phyloP scores from a whole-genome alignment of 192 early-diverging fungal genomes.

The Coemansia sp. region DNA sequence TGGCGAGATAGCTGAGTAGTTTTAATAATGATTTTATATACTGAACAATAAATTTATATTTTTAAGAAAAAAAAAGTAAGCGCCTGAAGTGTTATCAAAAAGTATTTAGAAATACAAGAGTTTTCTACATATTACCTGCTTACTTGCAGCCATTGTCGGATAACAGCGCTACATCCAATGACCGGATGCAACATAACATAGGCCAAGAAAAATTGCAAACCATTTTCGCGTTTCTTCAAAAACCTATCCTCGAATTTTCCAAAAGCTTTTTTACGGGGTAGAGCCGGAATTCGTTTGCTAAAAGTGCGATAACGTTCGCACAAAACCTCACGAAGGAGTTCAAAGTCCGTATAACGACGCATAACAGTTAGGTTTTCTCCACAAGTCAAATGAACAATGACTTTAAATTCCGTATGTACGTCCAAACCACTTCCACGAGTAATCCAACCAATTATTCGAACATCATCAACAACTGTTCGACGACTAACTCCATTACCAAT shows the following conservation, averaged over 20 bases:
- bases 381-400: conserved; percentile 30
- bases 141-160: conserved; percentile 35
- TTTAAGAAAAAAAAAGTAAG: neutral
- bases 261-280: conserved; percentile 50
- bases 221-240: conserved; percentile 50
- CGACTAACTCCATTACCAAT: neutral
- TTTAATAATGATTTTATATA: too few species aligned
- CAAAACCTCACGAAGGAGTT: conserved; percentile 35
- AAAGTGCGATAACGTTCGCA: conserved; percentile 37
- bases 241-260: conserved; percentile 55
- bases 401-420: conserved; percentile 52
- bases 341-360: conserved; percentile 55
- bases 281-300: conserved; percentile 40
- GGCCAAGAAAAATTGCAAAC: conserved; percentile 53
- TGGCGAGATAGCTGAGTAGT: too few species aligned
- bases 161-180: conserved; percentile 50
- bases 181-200: conserved; percentile 56
- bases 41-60: neutral
- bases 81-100: neutral
- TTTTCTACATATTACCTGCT: conserved; percentile 1
- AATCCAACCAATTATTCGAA: conserved; percentile 51
- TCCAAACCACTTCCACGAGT: conserved; percentile 46
- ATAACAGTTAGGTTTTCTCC: conserved; percentile 45
- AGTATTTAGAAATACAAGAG: conserved; percentile 13
- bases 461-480: conserved; percentile 38